Base-by-base conservation (phyloP, 106 monocot genomes). In the Cymbidium sinense region DNA sequence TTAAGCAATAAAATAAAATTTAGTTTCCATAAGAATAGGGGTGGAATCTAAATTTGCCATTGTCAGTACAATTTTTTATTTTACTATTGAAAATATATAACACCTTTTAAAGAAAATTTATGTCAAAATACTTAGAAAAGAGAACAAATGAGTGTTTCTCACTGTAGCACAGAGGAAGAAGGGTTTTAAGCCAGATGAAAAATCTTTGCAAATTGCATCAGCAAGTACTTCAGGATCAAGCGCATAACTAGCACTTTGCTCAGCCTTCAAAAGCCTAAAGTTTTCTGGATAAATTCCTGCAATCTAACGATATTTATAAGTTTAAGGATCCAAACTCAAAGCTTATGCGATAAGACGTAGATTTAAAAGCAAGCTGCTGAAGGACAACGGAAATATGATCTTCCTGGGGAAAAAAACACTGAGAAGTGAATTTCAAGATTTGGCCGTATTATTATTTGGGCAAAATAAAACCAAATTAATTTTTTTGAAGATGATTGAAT, bases 111-210 rank as follows among this genome's bases (percentile, higher is more conserved):
- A 39, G 34, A 71, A 17, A 31, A 33, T 12, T 69, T 31, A 61
- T 61, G 15, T 5, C 21, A 61, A n/a, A 27, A 27, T 25, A 31
- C 33, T 69, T 17, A 21, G 39, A 39, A 36, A 71, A 71, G 18
- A 13, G 34, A 4, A 71, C 7, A 6, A 37, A 20, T 6, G 5
- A 0, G 61, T 27, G 27, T 61, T 27, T 21, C 71, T 71, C 71
- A 71, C 71, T 20, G 71, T 71, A 37, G 36, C 71, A 71, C 71
- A 71, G 30, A 71, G 71, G 71, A 71, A 71, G 71, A 71, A 71
- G 35, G 71, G 71, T 71, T 39, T 71, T 18, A 36, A 36, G 20
- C 37, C 36, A 21, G 39, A 35, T 71, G 35, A 71, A 4, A 71
- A 39, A 34, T 71, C 71, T n/a, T 5, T 37, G 30, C 37, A 39